Evolutionary conservation across 345 rosid species (phyloP).

Genomic region (Cardiospermum halicacabum): DNA sequence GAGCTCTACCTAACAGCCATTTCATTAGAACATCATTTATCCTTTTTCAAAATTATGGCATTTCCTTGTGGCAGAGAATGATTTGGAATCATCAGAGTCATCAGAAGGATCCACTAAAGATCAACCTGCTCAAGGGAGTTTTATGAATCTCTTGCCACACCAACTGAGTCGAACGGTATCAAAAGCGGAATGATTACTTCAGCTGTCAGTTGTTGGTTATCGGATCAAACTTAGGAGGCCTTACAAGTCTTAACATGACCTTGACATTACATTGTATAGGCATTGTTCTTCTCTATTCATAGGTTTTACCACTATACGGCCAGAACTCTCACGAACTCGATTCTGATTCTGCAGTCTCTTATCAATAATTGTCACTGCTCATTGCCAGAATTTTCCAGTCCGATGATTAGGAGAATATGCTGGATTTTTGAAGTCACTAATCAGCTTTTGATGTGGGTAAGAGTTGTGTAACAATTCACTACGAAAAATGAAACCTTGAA

Average conservation of each 20-base stretch:
- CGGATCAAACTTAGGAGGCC: neutral
- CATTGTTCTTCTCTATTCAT: neutral
- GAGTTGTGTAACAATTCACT: neutral
- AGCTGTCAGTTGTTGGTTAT: conserved; percentile 6
- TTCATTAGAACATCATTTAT: neutral
- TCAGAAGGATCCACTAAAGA: conserved; percentile 23
- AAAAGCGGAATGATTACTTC: conserved; percentile 26
- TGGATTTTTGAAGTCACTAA: conserved; percentile 11
- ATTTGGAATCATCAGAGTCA: conserved; percentile 46
- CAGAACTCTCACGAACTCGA: neutral
- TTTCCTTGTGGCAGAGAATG: conserved; percentile 38
- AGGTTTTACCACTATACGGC: conserved; percentile 1
- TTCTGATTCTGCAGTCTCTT: conserved; percentile 7
- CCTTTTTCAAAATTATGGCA: neutral
- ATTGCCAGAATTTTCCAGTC: neutral
- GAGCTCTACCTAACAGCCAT: neutral
- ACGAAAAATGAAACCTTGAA: neutral
- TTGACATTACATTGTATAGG: neutral
- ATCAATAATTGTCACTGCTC: conserved; percentile 2
- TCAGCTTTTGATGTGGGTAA: neutral
- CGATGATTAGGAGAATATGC: conserved; percentile 9
- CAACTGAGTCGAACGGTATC: conserved; percentile 26
- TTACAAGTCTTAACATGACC: neutral
- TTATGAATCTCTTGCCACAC: conserved; percentile 38
- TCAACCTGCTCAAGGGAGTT: conserved; percentile 42